Evolutionary conservation across 306 rosid genomes (phyloP).

Genomic region (Quercus parvula): DNA sequence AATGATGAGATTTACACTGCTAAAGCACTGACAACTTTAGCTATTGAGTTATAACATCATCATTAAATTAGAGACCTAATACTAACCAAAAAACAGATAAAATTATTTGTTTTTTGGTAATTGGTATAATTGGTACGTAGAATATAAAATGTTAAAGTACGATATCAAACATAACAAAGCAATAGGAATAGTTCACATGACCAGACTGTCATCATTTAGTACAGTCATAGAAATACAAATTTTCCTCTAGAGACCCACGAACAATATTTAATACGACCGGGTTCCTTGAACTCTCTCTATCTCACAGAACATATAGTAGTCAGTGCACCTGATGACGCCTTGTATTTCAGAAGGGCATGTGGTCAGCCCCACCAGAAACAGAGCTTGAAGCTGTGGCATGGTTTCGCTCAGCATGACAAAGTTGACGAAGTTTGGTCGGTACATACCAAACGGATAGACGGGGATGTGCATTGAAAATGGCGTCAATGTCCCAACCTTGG

Average conservation of each 20-base stretch:
- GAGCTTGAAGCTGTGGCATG: constrained; percentile 55
- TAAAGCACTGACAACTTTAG: too few species aligned
- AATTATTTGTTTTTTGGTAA: too few species aligned
- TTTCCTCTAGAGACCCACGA: too few species aligned
- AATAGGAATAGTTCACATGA: not conserved
- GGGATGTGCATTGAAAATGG: constrained; percentile 81
- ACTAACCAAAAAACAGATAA: too few species aligned
- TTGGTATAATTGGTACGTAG: not conserved
- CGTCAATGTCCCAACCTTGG: constrained; percentile 92
- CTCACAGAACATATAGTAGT: not conserved
- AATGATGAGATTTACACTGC: too few species aligned
- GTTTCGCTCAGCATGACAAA: constrained; percentile 80
- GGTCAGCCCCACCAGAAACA: constrained; percentile 35
- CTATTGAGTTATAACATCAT: too few species aligned
- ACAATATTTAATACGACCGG: too few species aligned
- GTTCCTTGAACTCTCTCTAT: too few species aligned
- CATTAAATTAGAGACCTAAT: too few species aligned
- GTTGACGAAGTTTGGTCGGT: constrained; percentile 92
- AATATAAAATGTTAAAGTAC: not conserved
- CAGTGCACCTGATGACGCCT: not conserved
- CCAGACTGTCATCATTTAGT: not conserved
- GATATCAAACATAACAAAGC: not conserved
- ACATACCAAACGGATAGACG: constrained; percentile 87
- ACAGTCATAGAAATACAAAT: not conserved
- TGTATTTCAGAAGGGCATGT: constrained; percentile 33